These are phyloP conservation scores for Chlorella sp. DNA, from an alignment of 139 green algal species.

Conservation along the genomic window DNA sequence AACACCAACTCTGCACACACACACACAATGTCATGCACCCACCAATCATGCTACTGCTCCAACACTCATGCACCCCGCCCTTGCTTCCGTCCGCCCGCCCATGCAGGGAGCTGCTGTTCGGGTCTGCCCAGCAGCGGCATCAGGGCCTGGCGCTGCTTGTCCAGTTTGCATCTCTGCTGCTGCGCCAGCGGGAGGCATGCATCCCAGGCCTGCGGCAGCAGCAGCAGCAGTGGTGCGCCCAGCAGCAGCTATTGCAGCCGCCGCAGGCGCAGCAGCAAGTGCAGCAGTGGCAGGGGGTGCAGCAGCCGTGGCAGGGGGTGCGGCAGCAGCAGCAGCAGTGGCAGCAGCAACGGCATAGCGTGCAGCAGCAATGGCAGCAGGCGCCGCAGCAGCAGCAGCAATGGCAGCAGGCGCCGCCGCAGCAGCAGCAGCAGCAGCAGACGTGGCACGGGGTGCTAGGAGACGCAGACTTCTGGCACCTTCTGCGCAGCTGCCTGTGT, in stretches of 20 bases:
- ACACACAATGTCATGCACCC: neutral
- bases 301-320: too few relatives aligned
- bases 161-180: conserved; percentile 22
- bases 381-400: neutral
- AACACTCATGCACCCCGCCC: neutral
- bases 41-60: neutral
- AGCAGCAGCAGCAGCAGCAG: neutral
- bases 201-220: neutral
- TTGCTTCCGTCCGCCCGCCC: neutral
- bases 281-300: neutral
- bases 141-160: conserved; percentile 34
- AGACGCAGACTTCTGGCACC: conserved; percentile 6
- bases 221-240: neutral
- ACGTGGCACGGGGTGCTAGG: neutral
- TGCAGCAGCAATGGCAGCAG: neutral
- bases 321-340: neutral
- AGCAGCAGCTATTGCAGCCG: neutral
- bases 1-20: neutral
- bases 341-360: too few relatives aligned
- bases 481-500: conserved; percentile 19
- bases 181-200: neutral
- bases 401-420: neutral
- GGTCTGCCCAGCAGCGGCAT: neutral
- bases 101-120: conserved; percentile 5
- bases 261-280: neutral